These are phyloP conservation scores for Tricholoma sp. DNA, from an alignment of 768 basidiomycete species.

Conservation along the genomic window DNA sequence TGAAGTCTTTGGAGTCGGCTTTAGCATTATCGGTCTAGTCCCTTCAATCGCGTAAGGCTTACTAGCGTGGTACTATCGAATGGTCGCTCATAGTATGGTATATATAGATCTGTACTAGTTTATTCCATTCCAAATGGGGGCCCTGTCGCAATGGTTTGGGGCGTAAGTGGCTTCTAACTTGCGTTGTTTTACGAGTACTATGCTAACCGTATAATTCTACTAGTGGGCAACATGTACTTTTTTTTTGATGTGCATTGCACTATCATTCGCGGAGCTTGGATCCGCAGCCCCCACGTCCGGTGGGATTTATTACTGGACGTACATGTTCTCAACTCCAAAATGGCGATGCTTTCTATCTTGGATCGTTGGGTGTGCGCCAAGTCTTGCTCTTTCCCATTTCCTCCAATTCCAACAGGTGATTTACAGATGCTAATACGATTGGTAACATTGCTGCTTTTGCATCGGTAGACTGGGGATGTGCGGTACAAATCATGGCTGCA, in stretches of 20 bases:
- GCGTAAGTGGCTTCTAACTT: constrained; percentile 32
- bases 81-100: too few relatives aligned
- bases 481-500: constrained; percentile 62
- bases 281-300: constrained; percentile 75
- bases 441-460: constrained; percentile 46
- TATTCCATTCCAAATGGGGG: constrained; percentile 66
- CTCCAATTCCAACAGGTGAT: neutral
- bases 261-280: constrained; percentile 67
- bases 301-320: constrained; percentile 74
- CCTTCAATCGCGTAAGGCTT: constrained; percentile 52
- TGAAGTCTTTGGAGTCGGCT: constrained; percentile 68
- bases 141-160: constrained; percentile 69
- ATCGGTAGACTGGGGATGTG: constrained; percentile 64
- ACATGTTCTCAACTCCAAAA: constrained; percentile 50
- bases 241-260: constrained; percentile 57
- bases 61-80: neutral
- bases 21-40: constrained; percentile 63
- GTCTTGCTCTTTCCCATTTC: constrained; percentile 1
- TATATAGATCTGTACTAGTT: constrained; percentile 32
- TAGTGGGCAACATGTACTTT: constrained; percentile 63
- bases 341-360: constrained; percentile 60
- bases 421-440: constrained; percentile 43
- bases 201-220: constrained; percentile 20
- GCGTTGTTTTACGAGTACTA: neutral
- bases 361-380: constrained; percentile 61